phyloP scores from a whole-genome alignment of 805 yeast genomes.

The Saccharomyces cerevisiae region DNA sequence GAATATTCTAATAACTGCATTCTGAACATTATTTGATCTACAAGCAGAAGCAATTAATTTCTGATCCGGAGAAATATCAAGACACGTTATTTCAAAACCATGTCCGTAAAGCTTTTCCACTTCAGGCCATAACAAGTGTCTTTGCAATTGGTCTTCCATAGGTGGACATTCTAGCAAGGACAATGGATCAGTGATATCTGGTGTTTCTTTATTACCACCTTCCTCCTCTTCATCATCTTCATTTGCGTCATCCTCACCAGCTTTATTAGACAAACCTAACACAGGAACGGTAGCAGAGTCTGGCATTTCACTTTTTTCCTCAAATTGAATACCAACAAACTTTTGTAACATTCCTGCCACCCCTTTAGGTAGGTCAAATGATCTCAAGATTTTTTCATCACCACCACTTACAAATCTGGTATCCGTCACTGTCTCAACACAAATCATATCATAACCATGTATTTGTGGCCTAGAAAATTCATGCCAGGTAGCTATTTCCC shows the following conservation, averaged over 20 bases:
- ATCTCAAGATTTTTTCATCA: slow-evolving; percentile 86
- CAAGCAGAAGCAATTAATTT: slow-evolving; percentile 80
- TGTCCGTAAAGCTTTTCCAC: slow-evolving; percentile 92
- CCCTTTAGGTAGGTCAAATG: slow-evolving; percentile 79
- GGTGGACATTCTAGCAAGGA: slow-evolving; percentile 46
- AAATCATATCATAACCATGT: slow-evolving; percentile 94
- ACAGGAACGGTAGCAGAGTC: slow-evolving; percentile 89
- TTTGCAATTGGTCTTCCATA: slow-evolving; percentile 80
- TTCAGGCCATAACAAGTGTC: slow-evolving; percentile 93
- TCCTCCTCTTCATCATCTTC: slow-evolving; percentile 33
- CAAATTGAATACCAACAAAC: slow-evolving; percentile 40
- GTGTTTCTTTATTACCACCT: slow-evolving; percentile 34
- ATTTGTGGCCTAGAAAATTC: slow-evolving; percentile 96
- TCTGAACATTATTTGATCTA: slow-evolving; percentile 71
- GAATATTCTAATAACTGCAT: slow-evolving; percentile 78
- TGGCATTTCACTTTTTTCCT: slow-evolving; percentile 41
- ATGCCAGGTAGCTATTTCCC: slow-evolving; percentile 50
- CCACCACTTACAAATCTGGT: slow-evolving; percentile 83
- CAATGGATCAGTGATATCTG: slow-evolving; percentile 41
- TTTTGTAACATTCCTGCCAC: slow-evolving; percentile 54
- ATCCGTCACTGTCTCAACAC: slow-evolving; percentile 52
- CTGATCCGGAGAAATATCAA: slow-evolving; percentile 61
- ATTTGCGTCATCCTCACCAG: slow-evolving; percentile 46
- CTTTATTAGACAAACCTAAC: slow-evolving; percentile 86
- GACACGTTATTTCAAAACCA: slow-evolving; percentile 84